These are phyloP conservation scores for Flaveria linearis DNA, from an alignment of 129 eudicot genomes.

Conservation along the genomic window DNA sequence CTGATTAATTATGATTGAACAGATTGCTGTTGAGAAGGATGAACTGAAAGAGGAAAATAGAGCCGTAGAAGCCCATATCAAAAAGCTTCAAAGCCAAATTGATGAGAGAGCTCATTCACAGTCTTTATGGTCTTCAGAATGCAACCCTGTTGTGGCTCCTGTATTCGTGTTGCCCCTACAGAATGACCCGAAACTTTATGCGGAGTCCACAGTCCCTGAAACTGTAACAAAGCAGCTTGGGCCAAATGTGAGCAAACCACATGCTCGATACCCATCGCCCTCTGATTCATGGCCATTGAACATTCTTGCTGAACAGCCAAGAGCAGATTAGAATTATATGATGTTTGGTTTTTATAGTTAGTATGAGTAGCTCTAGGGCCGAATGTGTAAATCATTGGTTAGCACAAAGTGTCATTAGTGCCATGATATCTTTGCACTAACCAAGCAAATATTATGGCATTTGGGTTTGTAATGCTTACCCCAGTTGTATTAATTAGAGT, in stretches of 20 bases:
- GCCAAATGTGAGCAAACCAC: constrained; percentile 67
- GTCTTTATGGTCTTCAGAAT: constrained; percentile 29
- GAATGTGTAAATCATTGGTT: neutral
- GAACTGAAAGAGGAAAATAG: constrained; percentile 71
- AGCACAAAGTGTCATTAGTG: too few relatives aligned
- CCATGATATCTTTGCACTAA: too few relatives aligned
- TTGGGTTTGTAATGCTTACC: neutral
- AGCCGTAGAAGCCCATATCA: constrained; percentile 54
- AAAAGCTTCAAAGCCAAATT: constrained; percentile 53
- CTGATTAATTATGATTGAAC: constrained; percentile 27
- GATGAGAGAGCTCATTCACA: constrained; percentile 43
- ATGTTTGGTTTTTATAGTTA: neutral
- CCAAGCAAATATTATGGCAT: too few relatives aligned
- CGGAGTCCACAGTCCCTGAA: constrained; percentile 30
- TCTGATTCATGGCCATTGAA: constrained; percentile 76
- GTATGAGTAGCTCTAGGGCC: constrained; percentile 10
- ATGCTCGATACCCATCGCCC: constrained; percentile 74
- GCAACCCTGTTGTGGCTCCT: constrained; percentile 41
- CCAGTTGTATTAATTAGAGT: too few relatives aligned
- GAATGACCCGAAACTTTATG: constrained; percentile 42
- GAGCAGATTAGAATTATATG: constrained; percentile 20
- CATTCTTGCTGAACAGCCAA: constrained; percentile 51
- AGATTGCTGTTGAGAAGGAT: constrained; percentile 62
- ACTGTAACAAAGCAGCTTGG: constrained; percentile 31
- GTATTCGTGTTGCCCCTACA: constrained; percentile 55